A percentile compares a stretch with the other conserved stretches of the same genome.
Conservation (phyloP, 306 rosid genomes). For the Acacia crassicarpa region DNA sequence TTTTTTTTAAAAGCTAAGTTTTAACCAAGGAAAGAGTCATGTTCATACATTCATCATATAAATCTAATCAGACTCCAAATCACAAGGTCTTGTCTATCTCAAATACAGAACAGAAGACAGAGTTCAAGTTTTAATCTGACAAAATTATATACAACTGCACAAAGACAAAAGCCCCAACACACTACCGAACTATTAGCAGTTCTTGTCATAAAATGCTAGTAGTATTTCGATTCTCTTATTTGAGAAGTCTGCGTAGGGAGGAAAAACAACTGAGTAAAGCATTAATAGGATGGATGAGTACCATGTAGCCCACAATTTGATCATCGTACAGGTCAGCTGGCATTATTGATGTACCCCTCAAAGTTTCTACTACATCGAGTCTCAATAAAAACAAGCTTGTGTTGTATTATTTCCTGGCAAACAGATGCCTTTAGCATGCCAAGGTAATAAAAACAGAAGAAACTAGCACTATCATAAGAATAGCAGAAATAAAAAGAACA, state of each 20-base stretch:
- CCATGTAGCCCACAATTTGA: background rate
- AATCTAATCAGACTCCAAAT: background rate
- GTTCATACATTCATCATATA: background rate
- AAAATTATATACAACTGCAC: background rate
- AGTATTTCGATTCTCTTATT: background rate
- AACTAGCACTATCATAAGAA: background rate
- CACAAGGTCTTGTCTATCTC: background rate
- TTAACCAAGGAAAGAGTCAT: too few species aligned
- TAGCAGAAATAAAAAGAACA: background rate
- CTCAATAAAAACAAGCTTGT: conserved; percentile 91
- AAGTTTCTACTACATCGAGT: conserved; percentile 96
- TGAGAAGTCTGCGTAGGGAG: background rate
- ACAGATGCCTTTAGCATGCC: conserved; percentile 26
- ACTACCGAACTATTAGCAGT: background rate
- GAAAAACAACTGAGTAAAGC: background rate
- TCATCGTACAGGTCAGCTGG: background rate
- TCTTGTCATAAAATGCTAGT: background rate
- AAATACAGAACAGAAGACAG: background rate
- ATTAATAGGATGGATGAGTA: background rate
- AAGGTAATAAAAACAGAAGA: conserved; percentile 10
- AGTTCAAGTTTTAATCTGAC: background rate
- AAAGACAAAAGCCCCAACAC: background rate
- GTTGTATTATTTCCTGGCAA: conserved; percentile 94
- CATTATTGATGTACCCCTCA: conserved; percentile 40
- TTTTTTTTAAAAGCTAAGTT: too few species aligned